Base-by-base conservation (phyloP, 805 yeast species). In the Hermanozyma aechmeae region DNA sequence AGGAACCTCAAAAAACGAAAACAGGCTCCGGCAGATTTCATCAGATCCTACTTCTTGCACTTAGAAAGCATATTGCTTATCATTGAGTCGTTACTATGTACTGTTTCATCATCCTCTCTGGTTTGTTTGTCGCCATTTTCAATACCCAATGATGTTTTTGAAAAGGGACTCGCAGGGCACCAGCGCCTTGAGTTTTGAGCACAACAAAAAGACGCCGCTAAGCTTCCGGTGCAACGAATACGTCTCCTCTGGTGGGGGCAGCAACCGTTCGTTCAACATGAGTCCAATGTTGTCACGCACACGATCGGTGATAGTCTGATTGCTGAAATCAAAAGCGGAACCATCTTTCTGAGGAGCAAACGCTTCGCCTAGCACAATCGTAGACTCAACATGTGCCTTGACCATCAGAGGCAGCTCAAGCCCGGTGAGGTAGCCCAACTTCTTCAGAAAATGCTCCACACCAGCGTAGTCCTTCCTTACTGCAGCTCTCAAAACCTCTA, bases 181-280 rank as follows among this genome's bases (percentile, higher is more conserved):
- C 9, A 68, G 62, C 2, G 97, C 96, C 23, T 73, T 64, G 55
- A 92, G 65, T 43, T 83, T 71, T 3, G 97, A 82, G 59, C 97
- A 89, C 31, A 92, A 64, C 37, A 92, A 63, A 49, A 82, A 92
- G 2, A 92, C 94, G 8, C 98, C 98, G 49, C 95, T 82, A 48
- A 92, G 75, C 50, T 92, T 92, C 46, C 98, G 69, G 57, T 92
- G 98, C 43, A 92, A 64, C n/a, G 95, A 81, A 52, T 92, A 92
- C 0, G 98, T 92, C 55, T 92, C 98, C 48, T 92, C 97, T 2
- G 98, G 98, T 10, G 98, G 98, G 3, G 98, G 96, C 3, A 95
- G 75, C 37, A 92, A 63, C 42, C 98, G 73, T 54, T 92, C 95
- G 36, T 78, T 73, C 37, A 92, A 66, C 98, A 92, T 92, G 30